phyloP scores from a whole-genome alignment of 345 rosid genomes.

The Corchorus capsularis region DNA sequence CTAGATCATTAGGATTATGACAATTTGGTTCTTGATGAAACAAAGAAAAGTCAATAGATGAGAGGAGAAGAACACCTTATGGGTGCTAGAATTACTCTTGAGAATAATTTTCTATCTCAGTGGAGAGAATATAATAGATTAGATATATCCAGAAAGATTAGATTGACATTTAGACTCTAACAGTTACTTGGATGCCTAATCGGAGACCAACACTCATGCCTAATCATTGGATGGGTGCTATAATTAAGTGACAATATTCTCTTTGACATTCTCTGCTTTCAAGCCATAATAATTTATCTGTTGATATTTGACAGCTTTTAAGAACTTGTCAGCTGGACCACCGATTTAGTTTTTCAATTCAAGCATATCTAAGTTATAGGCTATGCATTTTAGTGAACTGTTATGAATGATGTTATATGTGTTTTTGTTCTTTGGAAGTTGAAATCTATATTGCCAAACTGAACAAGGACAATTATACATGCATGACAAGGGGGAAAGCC shows the following conservation, averaged over 20 bases:
- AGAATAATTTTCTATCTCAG: neutral
- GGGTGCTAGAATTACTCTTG: neutral
- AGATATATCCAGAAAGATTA: neutral
- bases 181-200: neutral
- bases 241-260: neutral
- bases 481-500: neutral
- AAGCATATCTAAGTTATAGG: neutral
- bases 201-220: too few species aligned
- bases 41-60: neutral
- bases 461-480: neutral
- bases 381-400: neutral
- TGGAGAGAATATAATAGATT: neutral
- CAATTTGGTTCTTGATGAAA: neutral
- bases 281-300: neutral
- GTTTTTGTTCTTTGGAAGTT: neutral
- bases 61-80: neutral
- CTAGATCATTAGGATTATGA: conserved; percentile 1
- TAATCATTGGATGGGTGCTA: too few species aligned
- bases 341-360: neutral
- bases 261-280: conserved; percentile 1
- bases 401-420: neutral
- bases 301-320: neutral
- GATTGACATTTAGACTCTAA: neutral
- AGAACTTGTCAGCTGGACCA: neutral
- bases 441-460: neutral